Base-by-base conservation (phyloP, 208 protist genomes). In the Tetramitus jugosus region DNA sequence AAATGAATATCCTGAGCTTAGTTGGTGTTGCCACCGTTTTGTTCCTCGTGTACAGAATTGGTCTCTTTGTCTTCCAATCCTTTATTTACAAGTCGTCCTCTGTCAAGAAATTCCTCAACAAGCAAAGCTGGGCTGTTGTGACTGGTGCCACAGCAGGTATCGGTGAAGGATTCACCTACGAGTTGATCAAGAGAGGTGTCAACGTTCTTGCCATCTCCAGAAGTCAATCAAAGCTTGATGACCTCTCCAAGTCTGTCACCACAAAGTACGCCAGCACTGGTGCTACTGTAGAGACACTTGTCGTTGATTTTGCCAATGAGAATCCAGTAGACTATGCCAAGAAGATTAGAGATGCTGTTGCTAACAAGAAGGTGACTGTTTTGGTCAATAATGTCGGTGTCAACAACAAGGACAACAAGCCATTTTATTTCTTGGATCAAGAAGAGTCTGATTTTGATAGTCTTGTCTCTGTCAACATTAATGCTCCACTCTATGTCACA, bases 101-200 rank as follows among this genome's bases (percentile, higher is more conserved):
- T n/a, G n/a, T n/a, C n/a, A n/a, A n/a, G n/a, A n/a, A n/a, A n/a
- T n/a, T n/a, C n/a, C n/a, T n/a, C n/a, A n/a, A n/a, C n/a, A n/a
- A n/a, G n/a, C n/a, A 89, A 90, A n/a, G n/a, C n/a, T n/a, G n/a
- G n/a, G n/a, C 88, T 26, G 90, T 97, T 49, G 91, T 97, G 26
- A 97, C 94, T 37, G 94, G 94, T 46, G 92, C 92, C 8, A 93
- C 91, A 43, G 93, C 95, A 86, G 94, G 94, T 65, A 96, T 97
- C 76, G 94, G 94, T 35, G 85, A 86, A 75, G 94, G 90, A 10
- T 92, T 94, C 86, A 79, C 90, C 33, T 43, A 94, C 29, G 90
- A 95, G 77, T 87, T 97, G 14, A 92, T 89, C 8, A 88, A 84
- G 68, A 88, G 87, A 67, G 91, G 91, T 45, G 91, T 96, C 77